Conservation (phyloP, 1,284 basidiomycete genomes). For the Ustilago nuda region DNA sequence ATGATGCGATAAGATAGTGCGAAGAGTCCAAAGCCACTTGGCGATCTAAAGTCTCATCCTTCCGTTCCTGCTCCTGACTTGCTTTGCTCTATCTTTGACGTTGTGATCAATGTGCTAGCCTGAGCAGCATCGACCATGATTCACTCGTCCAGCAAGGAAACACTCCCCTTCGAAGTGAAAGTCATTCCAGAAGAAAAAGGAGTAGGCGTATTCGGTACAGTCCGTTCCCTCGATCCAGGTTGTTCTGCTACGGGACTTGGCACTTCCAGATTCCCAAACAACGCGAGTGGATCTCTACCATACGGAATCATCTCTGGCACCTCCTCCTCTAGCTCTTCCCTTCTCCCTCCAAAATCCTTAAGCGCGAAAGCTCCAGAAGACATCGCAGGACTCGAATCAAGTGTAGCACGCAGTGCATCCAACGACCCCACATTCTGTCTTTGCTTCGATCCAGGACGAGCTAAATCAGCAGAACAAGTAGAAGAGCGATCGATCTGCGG, state of each 20-base stretch:
- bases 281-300: not conserved
- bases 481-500: constrained; percentile 22
- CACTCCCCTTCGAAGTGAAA: not conserved
- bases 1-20: no score
- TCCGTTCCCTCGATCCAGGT: not conserved
- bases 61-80: no score
- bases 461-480: constrained; percentile 1
- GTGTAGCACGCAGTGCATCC: constrained; percentile 13
- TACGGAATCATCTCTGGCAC: constrained; percentile 23
- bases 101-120: no score
- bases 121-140: not conserved
- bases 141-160: not conserved
- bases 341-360: not conserved
- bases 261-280: not conserved
- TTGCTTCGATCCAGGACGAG: not conserved
- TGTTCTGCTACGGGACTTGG: not conserved
- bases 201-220: not conserved
- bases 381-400: not conserved
- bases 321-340: not conserved
- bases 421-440: constrained; percentile 20
- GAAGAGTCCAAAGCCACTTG: no score
- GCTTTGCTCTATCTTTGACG: no score
- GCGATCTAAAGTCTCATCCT: no score
- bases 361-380: not conserved
- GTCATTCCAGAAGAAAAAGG: not conserved